Evolutionary conservation across 106 monocot species (phyloP).

Genomic region (Dendrobium nobile): DNA sequence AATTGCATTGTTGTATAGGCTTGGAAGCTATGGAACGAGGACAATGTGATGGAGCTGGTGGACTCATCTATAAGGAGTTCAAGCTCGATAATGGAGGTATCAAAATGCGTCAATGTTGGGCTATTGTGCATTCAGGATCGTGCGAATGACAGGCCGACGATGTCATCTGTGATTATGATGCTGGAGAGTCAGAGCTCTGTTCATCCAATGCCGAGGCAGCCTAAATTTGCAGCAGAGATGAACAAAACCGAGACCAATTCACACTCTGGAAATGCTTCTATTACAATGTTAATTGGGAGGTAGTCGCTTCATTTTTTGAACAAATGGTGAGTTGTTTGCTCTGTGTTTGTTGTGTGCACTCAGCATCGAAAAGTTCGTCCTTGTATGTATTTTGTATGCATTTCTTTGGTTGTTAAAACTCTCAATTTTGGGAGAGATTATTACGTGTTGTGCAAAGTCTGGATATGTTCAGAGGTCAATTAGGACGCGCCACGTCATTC

Average conservation of each 20-base stretch:
- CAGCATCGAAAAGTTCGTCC: too few species aligned
- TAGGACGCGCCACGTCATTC: too few species aligned
- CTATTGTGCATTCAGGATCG: slow-evolving; percentile 40
- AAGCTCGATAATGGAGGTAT: slow-evolving; percentile 10
- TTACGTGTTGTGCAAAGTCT: too few species aligned
- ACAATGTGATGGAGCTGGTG: slow-evolving; percentile 24
- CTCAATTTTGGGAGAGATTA: too few species aligned
- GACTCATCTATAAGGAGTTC: slow-evolving; percentile 20
- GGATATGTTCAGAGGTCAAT: too few species aligned
- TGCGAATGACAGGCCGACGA: slow-evolving; percentile 31
- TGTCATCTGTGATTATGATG: slow-evolving; percentile 29
- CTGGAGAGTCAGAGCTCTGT: slow-evolving; percentile 21
- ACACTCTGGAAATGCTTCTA: not conserved
- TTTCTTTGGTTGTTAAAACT: too few species aligned
- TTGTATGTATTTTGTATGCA: too few species aligned
- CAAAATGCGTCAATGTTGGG: slow-evolving; percentile 31
- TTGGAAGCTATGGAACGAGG: slow-evolving; percentile 29
- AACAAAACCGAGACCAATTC: slow-evolving; percentile 12
- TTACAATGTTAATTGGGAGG: slow-evolving; percentile 16
- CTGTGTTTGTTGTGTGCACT: too few species aligned
- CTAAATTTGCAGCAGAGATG: slow-evolving; percentile 29
- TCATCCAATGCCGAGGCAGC: slow-evolving; percentile 23
- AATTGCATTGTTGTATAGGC: not conserved
- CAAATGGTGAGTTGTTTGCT: not conserved
- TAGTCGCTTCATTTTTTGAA: not conserved